Evolutionary conservation across 805 yeast genomes (phyloP).

Genomic region (Candida boidinii): DNA sequence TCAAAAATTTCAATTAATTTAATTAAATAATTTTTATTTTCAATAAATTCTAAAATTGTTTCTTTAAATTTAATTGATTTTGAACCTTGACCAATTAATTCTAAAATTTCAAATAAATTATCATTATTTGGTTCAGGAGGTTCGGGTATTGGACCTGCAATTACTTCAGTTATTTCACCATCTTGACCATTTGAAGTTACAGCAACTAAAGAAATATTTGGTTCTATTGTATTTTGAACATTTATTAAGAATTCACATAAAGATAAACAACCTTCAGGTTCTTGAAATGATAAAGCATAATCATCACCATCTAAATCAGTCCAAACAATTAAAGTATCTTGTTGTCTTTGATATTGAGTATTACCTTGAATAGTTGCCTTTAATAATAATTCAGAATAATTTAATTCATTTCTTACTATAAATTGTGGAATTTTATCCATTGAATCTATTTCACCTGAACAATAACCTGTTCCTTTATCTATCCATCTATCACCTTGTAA

Average conservation of each 20-base stretch:
- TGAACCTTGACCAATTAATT: slow-evolving; percentile 49
- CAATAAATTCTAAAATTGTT: slow-evolving; percentile 47
- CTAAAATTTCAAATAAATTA: slow-evolving; percentile 46
- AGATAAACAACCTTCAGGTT: slow-evolving; percentile 78
- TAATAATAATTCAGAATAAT: slow-evolving; percentile 49
- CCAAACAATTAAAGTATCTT: slow-evolving; percentile 93
- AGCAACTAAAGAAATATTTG: slow-evolving; percentile 65
- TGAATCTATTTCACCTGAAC: slow-evolving; percentile 56
- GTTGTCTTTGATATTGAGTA: slow-evolving; percentile 86
- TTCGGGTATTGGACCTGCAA: slow-evolving; percentile 69
- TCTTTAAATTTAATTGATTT: slow-evolving; percentile 56
- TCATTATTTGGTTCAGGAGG: slow-evolving; percentile 55
- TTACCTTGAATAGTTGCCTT: slow-evolving; percentile 62
- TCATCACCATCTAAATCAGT: slow-evolving; percentile 65
- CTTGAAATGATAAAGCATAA: slow-evolving; percentile 87
- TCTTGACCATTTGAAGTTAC: slow-evolving; percentile 38
- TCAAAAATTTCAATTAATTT: slow-evolving; percentile 46
- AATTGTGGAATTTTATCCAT: slow-evolving; percentile 41
- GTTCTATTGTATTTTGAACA: slow-evolving; percentile 55
- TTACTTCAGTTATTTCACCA: slow-evolving; percentile 61
- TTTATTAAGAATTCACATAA: slow-evolving; percentile 73
- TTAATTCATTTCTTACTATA: slow-evolving; percentile 63
- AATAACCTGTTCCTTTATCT: slow-evolving; percentile 89
- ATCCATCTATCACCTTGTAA: slow-evolving; percentile 79
- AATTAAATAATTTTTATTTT: slow-evolving; percentile 42